Conservation (phyloP, 208 protist genomes). For the Zelonia costaricensis region DNA sequence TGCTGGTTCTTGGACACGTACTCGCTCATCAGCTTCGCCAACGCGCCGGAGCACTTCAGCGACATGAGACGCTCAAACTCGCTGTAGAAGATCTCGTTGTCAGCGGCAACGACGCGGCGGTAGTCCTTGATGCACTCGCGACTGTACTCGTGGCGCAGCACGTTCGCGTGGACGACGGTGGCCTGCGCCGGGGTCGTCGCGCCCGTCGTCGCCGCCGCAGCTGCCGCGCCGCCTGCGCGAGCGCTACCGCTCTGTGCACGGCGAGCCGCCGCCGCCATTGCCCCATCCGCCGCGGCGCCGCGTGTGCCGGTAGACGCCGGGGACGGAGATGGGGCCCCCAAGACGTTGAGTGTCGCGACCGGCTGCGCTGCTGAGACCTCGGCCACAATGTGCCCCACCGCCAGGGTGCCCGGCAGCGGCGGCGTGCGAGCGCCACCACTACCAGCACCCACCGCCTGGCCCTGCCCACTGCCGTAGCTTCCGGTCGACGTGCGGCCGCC, state of each 20-base stretch:
- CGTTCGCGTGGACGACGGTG: constrained; percentile 3
- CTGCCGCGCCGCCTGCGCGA: neutral
- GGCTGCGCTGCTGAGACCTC: neutral
- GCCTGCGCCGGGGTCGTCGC: neutral
- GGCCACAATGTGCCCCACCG: neutral
- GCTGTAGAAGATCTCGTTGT: constrained; percentile 72
- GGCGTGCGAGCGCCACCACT: neutral
- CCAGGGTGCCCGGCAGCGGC: neutral
- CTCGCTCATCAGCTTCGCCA: constrained; percentile 49
- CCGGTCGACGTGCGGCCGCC: neutral
- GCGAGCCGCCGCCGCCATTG: neutral
- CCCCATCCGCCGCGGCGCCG: neutral
- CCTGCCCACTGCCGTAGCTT: neutral
- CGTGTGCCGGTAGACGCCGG: neutral
- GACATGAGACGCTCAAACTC: constrained; percentile 73
- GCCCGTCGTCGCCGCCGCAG: neutral
- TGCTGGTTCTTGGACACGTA: constrained; percentile 50
- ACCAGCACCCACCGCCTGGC: no score
- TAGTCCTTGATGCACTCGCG: constrained; percentile 69
- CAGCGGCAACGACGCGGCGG: constrained; percentile 46
- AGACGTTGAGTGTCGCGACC: neutral
- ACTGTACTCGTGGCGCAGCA: constrained; percentile 54
- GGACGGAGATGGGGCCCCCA: neutral
- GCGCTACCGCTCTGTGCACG: neutral
- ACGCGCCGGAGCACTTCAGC: constrained; percentile 19